Percentiles rank a stretch among this genome's conserved stretches.
phyloP scores from a whole-genome alignment of 345 rosid genomes.

The Salix dunnii region DNA sequence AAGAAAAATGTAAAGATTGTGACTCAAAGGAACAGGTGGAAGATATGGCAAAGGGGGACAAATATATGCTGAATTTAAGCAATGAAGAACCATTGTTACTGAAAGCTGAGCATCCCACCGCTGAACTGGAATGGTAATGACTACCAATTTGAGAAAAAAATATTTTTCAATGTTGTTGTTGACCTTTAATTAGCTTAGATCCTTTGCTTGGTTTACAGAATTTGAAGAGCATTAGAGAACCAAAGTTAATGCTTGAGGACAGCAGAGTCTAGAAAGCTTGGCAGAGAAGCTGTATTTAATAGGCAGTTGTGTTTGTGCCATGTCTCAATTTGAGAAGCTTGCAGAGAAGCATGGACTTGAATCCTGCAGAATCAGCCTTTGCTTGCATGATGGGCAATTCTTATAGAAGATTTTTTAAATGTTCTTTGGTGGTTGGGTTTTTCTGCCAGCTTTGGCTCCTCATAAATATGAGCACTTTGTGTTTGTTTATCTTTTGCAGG shows the following conservation, averaged over 20 bases:
- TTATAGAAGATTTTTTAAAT: conserved; percentile 34
- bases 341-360: conserved; percentile 15
- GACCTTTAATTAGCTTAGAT: neutral
- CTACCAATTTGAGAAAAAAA: neutral
- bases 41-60: conserved; percentile 2
- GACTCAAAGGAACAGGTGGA: conserved; percentile 16
- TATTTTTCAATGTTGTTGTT: conserved; percentile 2
- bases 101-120: conserved; percentile 7
- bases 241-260: conserved; percentile 6
- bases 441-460: conserved; percentile 39
- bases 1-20: conserved; percentile 13
- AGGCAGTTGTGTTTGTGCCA: neutral
- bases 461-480: conserved; percentile 41
- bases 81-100: conserved; percentile 11
- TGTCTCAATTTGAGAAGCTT: conserved; percentile 12
- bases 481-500: conserved; percentile 64
- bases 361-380: conserved; percentile 14
- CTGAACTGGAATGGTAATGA: conserved; percentile 18
- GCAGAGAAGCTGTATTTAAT: neutral
- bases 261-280: neutral
- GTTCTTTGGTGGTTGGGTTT: conserved; percentile 40
- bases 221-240: conserved; percentile 19
- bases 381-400: conserved; percentile 19
- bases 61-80: neutral
- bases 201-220: conserved; percentile 25